Conservation (phyloP, 2,329 filamentous ascomycete genomes). For the Curvularia spicifera region DNA sequence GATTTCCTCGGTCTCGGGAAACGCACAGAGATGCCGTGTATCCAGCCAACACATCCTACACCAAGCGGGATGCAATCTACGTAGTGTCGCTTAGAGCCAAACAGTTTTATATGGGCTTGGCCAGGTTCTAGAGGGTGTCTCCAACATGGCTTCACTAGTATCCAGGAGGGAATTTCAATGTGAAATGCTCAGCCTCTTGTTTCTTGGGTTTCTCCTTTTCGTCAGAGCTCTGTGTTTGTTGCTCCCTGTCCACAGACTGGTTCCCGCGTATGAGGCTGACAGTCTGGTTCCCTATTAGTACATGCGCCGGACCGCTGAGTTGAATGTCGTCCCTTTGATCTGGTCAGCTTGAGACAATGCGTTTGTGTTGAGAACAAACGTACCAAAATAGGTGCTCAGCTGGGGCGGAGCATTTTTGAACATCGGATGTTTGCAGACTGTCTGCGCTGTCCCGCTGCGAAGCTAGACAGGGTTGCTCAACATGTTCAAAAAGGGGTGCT, state of each 20-base stretch:
- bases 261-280: conserved; percentile 43
- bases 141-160: conserved; percentile 30
- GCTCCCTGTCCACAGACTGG: conserved; percentile 38
- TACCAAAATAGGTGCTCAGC: conserved; percentile 47
- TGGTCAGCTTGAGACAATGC: conserved; percentile 43
- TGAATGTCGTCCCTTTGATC: conserved; percentile 45
- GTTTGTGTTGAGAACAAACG: conserved; percentile 32
- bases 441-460: conserved; percentile 19
- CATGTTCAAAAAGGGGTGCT: conserved; percentile 42
- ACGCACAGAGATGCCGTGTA: conserved; percentile 18
- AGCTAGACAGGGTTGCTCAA: conserved; percentile 44
- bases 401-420: conserved; percentile 42
- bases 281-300: conserved; percentile 47
- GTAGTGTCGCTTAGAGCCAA: conserved; percentile 3
- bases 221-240: conserved; percentile 20
- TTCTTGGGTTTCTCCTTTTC: conserved; percentile 24
- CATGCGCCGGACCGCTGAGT: conserved; percentile 43
- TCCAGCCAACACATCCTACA: conserved; percentile 5
- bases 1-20: conserved; percentile 25
- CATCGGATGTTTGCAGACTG: conserved; percentile 36
- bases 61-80: conserved; percentile 11
- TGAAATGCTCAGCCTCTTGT: conserved; percentile 29
- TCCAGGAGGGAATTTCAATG: conserved; percentile 42
- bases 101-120: conserved; percentile 9
- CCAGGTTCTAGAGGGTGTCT: conserved; percentile 30